Base-by-base conservation (phyloP, 345 rosid species). In the Gossypium ekmanianum region DNA sequence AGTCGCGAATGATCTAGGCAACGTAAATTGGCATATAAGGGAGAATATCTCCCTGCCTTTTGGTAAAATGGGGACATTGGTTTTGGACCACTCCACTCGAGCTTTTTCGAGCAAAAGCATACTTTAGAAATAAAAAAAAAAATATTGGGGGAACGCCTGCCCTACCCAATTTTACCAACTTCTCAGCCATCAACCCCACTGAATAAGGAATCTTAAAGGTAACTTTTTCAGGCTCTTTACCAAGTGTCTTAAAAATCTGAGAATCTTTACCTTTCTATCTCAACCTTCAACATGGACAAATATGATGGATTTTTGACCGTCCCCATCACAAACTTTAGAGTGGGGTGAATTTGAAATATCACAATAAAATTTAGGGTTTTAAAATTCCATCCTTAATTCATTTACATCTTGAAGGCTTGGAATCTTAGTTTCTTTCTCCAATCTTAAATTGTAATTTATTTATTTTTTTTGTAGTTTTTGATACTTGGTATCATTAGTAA, bases 31-130 rank as follows among this genome's bases (percentile, higher is more conserved):
- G 6, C 39, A 29, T 29, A 0, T 0, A 41, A 10, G 56, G 67
- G 59, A 24, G 13, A 70, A 18, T 16, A 22, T 71, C 29, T 76
- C 56, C 55, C 26, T 17, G 11, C 18, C 58, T 76, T 47, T 45
- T 11, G 62, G 39, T 10, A 58, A 73, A 71, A 55, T 44, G 11
- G 66, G 56, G 57, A 12, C 4, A 44, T 73, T 24, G 43, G 68
- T 47, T 73, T 59, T 59, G 67, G 75, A 73, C 44, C 67, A 59
- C 67, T 16, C 16, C 75, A 59, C 44, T 24, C 10, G 14, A 59
- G 59, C 57, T 59, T 16, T 20, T 73, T 59, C 47, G 18, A 47
- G 20, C 55, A 4, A 26, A 34, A 9, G 45, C 58, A 17, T 59
- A 10, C 59, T 47, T 44, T 43, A 45, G 58, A 45, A 45, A 24